Evolutionary conservation across 495 filamentous ascomycete genomes (phyloP).

Genomic region (Penicillium canescens): DNA sequence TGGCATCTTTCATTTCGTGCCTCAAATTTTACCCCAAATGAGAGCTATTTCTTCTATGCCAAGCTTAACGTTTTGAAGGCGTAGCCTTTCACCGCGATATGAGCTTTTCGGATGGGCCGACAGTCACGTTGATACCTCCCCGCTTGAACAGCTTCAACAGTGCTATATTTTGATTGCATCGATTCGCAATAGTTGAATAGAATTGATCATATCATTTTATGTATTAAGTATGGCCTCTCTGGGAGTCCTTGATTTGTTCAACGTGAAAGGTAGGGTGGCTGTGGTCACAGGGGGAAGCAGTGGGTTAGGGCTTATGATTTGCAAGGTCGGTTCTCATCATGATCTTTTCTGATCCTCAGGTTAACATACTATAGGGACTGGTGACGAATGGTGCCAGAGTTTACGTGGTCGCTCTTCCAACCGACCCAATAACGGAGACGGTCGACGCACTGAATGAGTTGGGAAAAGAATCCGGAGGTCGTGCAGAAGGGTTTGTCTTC

Average conservation of each 20-base stretch:
- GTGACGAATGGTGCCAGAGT: constrained; percentile 46
- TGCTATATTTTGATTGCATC: too few species aligned
- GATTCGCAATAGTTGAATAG: too few species aligned
- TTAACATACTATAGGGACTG: constrained; percentile 26
- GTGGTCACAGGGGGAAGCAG: constrained; percentile 46
- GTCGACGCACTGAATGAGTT: constrained; percentile 33
- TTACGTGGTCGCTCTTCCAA: constrained; percentile 36
- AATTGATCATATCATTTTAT: neutral
- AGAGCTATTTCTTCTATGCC: too few species aligned
- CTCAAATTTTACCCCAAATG: too few species aligned
- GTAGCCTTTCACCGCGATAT: neutral
- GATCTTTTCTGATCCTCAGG: too few species aligned
- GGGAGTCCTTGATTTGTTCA: constrained; percentile 9
- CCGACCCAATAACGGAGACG: constrained; percentile 33
- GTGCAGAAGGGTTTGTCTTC: constrained; percentile 30
- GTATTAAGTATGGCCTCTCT: constrained; percentile 10
- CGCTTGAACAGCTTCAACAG: neutral
- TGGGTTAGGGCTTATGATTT: constrained; percentile 47
- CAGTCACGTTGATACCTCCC: neutral
- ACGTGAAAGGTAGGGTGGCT: constrained; percentile 40
- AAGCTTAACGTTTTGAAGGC: too few species aligned
- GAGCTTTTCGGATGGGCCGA: constrained; percentile 1
- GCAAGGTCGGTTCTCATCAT: constrained; percentile 22
- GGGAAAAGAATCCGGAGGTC: constrained; percentile 29
- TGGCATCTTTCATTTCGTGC: too few species aligned